These are phyloP conservation scores for Verticillium isaacii DNA, from an alignment of 2,329 filamentous ascomycete genomes.

Conservation along the genomic window DNA sequence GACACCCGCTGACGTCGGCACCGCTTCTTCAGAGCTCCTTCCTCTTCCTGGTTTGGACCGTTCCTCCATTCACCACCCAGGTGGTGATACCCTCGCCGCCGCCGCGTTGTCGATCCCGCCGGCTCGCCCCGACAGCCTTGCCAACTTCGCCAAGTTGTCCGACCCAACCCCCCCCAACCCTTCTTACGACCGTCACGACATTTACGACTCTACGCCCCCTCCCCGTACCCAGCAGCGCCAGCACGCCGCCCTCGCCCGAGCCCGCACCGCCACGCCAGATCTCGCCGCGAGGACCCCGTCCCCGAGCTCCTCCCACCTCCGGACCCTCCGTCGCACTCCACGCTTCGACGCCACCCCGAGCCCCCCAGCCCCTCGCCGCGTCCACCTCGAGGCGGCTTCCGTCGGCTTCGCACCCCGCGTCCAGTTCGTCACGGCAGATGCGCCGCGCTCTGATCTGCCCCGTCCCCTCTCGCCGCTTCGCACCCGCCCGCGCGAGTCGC, in stretches of 20 bases:
- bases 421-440: conserved; percentile 27
- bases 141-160: conserved; percentile 40
- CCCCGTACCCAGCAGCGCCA: conserved; percentile 36
- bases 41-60: not conserved
- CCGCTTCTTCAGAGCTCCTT: not conserved
- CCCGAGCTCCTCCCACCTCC: conserved; percentile 39
- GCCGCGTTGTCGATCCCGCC: conserved; percentile 44
- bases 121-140: conserved; percentile 26
- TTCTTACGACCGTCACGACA: conserved; percentile 52
- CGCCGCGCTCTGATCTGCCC: conserved; percentile 11
- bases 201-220: conserved; percentile 39
- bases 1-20: not conserved
- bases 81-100: conserved; percentile 29
- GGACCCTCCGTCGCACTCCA: conserved; percentile 46
- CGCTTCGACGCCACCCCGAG: conserved; percentile 41
- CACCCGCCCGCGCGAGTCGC: conserved; percentile 2
- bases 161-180: conserved; percentile 30
- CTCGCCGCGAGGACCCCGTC: conserved; percentile 34
- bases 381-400: conserved; percentile 43
- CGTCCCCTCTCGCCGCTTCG: conserved; percentile 1
- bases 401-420: conserved; percentile 42
- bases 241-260: conserved; percentile 22
- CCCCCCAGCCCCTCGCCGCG: conserved; percentile 28
- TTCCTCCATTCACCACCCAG: conserved; percentile 25
- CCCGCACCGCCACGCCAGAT: conserved; percentile 26